Conservation (phyloP, 192 early-diverging fungal species). For the Coemansia sp. region DNA sequence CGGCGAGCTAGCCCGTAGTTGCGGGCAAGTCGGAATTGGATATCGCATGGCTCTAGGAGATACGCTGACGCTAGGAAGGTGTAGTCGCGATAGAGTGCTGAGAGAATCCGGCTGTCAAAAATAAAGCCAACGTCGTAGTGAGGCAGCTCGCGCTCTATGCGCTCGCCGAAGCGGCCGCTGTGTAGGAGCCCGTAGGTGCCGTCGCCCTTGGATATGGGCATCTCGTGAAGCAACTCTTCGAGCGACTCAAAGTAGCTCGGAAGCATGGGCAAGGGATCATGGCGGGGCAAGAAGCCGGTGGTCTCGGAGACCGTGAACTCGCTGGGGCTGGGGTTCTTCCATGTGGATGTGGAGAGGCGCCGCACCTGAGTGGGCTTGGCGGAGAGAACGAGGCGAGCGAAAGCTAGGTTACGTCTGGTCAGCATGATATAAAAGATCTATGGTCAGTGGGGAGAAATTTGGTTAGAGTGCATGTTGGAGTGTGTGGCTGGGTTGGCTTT, state of each 20-base stretch:
- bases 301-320: slow-evolving; percentile 50
- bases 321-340: slow-evolving; percentile 31
- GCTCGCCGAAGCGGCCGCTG: slow-evolving; percentile 75
- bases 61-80: slow-evolving; percentile 86
- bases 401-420: neutral
- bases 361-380: neutral
- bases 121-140: slow-evolving; percentile 70
- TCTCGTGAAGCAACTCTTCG: slow-evolving; percentile 70
- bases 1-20: slow-evolving; percentile 80
- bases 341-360: neutral
- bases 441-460: neutral
- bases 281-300: slow-evolving; percentile 59
- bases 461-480: neutral
- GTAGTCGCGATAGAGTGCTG: slow-evolving; percentile 83
- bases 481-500: neutral
- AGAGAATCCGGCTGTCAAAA: slow-evolving; percentile 67
- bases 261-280: slow-evolving; percentile 68
- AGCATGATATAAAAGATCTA: neutral
- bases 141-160: slow-evolving; percentile 68
- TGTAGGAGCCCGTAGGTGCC: slow-evolving; percentile 74
- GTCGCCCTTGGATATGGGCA: slow-evolving; percentile 70
- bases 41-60: slow-evolving; percentile 85
- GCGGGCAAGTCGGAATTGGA: slow-evolving; percentile 64
- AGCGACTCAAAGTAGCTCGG: slow-evolving; percentile 69
- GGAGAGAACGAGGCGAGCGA: neutral